These are phyloP conservation scores for Citrus australasica DNA, from an alignment of 345 rosid species.

Conservation along the genomic window DNA sequence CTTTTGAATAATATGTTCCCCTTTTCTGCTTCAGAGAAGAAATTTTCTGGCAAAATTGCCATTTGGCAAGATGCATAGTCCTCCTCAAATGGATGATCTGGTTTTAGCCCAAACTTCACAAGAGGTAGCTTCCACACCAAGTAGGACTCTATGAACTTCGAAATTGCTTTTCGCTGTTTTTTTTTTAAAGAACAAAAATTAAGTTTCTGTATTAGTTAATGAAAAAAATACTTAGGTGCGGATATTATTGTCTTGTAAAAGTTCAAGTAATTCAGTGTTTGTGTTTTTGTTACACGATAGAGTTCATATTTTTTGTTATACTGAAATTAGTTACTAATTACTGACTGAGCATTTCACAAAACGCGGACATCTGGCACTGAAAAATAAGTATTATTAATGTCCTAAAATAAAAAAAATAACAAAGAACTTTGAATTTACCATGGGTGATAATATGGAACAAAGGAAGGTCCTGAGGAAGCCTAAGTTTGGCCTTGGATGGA, in stretches of 20 bases:
- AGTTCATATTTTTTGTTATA: no score
- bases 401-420: no score
- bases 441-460: constrained; percentile 43
- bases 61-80: constrained; percentile 62
- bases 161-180: constrained; percentile 37
- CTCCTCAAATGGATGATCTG: constrained; percentile 54
- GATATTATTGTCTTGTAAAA: no score
- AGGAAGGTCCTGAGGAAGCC: constrained; percentile 34
- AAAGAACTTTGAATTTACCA: constrained; percentile 27
- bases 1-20: constrained; percentile 54
- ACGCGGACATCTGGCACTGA: no score
- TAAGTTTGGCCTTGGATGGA: constrained; percentile 48
- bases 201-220: not conserved
- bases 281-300: no score
- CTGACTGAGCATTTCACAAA: no score
- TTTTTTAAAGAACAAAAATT: not conserved
- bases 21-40: constrained; percentile 52
- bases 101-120: constrained; percentile 47
- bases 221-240: not conserved
- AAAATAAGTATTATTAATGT: no score
- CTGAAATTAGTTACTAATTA: no score
- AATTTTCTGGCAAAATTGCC: constrained; percentile 53
- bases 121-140: constrained; percentile 51
- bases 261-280: no score
- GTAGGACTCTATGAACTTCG: constrained; percentile 56